Conservation (phyloP, 2,329 filamentous ascomycete genomes). For the Pseudogymnoascus sp. region DNA sequence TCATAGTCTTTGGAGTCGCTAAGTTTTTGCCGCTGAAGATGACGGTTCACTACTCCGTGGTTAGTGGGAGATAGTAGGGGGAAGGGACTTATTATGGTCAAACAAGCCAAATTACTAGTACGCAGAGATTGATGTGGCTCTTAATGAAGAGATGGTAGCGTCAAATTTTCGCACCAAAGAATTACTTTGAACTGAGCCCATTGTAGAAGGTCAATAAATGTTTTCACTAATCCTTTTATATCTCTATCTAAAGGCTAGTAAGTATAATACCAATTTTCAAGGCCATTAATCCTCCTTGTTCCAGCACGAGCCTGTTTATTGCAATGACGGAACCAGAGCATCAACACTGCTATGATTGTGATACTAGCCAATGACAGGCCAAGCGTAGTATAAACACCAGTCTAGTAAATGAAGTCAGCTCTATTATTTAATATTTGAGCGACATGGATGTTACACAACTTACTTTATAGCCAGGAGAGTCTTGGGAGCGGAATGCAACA, state of each 20-base stretch:
- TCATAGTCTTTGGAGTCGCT: not conserved
- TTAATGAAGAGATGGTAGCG: not conserved
- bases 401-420: not conserved
- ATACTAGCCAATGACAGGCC: not conserved
- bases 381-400: not conserved
- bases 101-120: not conserved
- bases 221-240: not conserved
- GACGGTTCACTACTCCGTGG: not conserved
- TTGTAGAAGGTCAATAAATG: not conserved
- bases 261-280: not conserved
- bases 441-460: not conserved
- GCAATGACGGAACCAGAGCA: not conserved
- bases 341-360: not conserved
- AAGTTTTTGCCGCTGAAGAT: not conserved
- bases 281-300: not conserved
- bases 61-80: not conserved
- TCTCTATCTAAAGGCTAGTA: not conserved
- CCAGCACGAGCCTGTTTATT: not conserved
- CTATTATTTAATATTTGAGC: not conserved
- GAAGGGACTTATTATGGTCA: not conserved
- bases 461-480: not conserved
- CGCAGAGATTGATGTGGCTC: not conserved
- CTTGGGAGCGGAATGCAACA: conserved; percentile 1
- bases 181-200: not conserved
- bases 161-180: not conserved